These are phyloP conservation scores for Geranium brycei DNA, from an alignment of 345 rosid genomes.

Conservation along the genomic window DNA sequence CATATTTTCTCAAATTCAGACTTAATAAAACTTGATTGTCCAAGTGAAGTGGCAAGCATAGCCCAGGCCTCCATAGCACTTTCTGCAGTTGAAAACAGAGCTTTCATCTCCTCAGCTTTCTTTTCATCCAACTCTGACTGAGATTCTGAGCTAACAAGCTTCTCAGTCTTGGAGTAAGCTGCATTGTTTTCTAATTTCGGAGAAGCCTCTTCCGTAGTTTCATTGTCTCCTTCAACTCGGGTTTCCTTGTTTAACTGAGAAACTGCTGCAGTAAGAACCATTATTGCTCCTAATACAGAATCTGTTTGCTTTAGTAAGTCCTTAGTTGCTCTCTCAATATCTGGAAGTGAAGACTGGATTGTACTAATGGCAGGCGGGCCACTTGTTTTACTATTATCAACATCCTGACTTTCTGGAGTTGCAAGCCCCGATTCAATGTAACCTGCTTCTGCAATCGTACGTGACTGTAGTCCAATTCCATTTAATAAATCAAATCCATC, in stretches of 20 bases:
- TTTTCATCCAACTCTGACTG: constrained; percentile 37
- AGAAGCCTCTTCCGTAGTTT: constrained; percentile 4
- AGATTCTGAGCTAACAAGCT: constrained; percentile 26
- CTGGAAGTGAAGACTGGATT: constrained; percentile 58
- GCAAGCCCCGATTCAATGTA: constrained; percentile 90
- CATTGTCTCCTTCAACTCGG: constrained; percentile 17
- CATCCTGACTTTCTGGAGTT: constrained; percentile 32
- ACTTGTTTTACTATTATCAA: constrained; percentile 26
- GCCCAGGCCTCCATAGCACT: constrained; percentile 99
- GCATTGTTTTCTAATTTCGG: constrained; percentile 7
- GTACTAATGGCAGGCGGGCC: constrained; percentile 16
- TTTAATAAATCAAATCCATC: constrained; percentile 61
- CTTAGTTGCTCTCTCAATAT: constrained; percentile 62
- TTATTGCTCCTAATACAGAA: constrained; percentile 70
- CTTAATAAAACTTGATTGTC: constrained; percentile 90
- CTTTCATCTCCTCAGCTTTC: constrained; percentile 78
- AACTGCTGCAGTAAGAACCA: constrained; percentile 70
- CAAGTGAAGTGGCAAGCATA: constrained; percentile 86
- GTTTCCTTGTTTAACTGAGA: constrained; percentile 54
- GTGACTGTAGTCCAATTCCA: constrained; percentile 59
- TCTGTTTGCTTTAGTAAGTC: constrained; percentile 79
- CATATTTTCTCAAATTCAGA: constrained; percentile 93
- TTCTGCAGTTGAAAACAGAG: constrained; percentile 73
- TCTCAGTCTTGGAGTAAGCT: constrained; percentile 20
- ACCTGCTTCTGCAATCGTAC: constrained; percentile 55